Conservation (phyloP, 1,284 basidiomycete species). For the Flammula alnicola region DNA sequence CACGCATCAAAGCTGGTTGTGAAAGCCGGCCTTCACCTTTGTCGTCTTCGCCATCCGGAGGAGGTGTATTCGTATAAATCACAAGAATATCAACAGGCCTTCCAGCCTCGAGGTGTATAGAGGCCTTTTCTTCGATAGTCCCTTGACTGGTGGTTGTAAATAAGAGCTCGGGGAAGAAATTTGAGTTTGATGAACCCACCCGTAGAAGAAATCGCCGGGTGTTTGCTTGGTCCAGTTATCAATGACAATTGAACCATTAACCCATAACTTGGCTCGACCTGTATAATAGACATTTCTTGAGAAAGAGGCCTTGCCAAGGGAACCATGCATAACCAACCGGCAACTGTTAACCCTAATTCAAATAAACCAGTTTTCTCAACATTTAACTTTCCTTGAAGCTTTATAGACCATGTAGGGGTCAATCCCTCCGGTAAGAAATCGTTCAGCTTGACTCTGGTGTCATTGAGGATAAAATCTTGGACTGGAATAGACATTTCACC, state of each 20-base stretch:
- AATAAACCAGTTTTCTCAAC: slow-evolving; percentile 47
- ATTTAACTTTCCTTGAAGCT: slow-evolving; percentile 49
- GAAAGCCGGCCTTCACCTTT: slow-evolving; percentile 45
- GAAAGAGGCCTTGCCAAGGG: neutral
- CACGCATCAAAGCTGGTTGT: slow-evolving; percentile 70
- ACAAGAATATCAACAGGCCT: slow-evolving; percentile 55
- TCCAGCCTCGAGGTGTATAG: slow-evolving; percentile 47
- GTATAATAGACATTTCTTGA: slow-evolving; percentile 1
- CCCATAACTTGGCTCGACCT: slow-evolving; percentile 64
- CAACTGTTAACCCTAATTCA: slow-evolving; percentile 61
- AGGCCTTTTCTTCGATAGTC: slow-evolving; percentile 63
- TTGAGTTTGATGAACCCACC: slow-evolving; percentile 44
- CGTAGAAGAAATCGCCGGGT: slow-evolving; percentile 72
- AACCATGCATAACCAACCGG: slow-evolving; percentile 38
- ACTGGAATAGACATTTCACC: slow-evolving; percentile 50
- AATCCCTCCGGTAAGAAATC: slow-evolving; percentile 63
- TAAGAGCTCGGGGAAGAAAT: neutral
- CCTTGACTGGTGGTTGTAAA: slow-evolving; percentile 49
- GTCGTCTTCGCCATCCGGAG: slow-evolving; percentile 49
- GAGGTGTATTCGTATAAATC: slow-evolving; percentile 65
- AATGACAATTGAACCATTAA: slow-evolving; percentile 64
- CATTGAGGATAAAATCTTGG: slow-evolving; percentile 54
- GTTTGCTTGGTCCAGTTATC: slow-evolving; percentile 75
- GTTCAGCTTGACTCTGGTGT: slow-evolving; percentile 68
- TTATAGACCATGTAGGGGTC: slow-evolving; percentile 54